Conservation (phyloP, 2,329 filamentous ascomycete genomes). For the Beauveria sp. region DNA sequence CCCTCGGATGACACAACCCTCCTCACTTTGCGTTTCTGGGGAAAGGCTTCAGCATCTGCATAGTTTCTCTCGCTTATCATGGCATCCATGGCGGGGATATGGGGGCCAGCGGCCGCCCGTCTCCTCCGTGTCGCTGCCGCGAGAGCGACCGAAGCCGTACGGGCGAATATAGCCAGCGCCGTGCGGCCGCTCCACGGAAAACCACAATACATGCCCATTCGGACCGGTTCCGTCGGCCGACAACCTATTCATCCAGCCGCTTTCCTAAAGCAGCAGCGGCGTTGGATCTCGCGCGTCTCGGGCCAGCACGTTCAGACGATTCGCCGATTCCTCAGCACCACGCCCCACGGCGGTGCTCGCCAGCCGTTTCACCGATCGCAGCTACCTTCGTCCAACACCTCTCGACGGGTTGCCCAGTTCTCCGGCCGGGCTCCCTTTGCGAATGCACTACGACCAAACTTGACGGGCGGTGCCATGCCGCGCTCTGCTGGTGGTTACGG, state of each 20-base stretch:
- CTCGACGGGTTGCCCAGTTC: constrained; percentile 49
- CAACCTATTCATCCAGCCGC: constrained; percentile 49
- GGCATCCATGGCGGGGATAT: constrained; percentile 49
- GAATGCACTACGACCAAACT: constrained; percentile 78
- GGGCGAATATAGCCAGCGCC: constrained; percentile 39
- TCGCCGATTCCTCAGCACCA: constrained; percentile 44
- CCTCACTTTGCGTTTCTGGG: constrained; percentile 15
- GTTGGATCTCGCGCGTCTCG: constrained; percentile 41
- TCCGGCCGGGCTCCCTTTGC: constrained; percentile 79
- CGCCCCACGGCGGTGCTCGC: constrained; percentile 13
- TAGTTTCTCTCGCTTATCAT: constrained; percentile 30
- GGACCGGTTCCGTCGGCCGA: constrained; percentile 30
- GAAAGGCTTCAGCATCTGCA: constrained; percentile 17
- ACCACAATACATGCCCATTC: constrained; percentile 38
- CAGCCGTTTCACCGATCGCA: constrained; percentile 38
- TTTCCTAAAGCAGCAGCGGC: constrained; percentile 41
- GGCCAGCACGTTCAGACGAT: constrained; percentile 36
- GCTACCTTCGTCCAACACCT: constrained; percentile 41
- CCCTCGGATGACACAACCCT: constrained; percentile 9
- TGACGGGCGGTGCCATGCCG: constrained; percentile 79
- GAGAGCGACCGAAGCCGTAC: constrained; percentile 44
- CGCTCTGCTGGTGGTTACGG: constrained; percentile 86
- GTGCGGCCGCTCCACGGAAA: constrained; percentile 38
- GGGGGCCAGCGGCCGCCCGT: constrained; percentile 48
- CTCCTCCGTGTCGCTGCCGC: constrained; percentile 44